A percentile compares a stretch with the other conserved stretches of the same genome.
phyloP scores from a whole-genome alignment of 1,139 yeast species.

The Blastobotrys aristatus region DNA sequence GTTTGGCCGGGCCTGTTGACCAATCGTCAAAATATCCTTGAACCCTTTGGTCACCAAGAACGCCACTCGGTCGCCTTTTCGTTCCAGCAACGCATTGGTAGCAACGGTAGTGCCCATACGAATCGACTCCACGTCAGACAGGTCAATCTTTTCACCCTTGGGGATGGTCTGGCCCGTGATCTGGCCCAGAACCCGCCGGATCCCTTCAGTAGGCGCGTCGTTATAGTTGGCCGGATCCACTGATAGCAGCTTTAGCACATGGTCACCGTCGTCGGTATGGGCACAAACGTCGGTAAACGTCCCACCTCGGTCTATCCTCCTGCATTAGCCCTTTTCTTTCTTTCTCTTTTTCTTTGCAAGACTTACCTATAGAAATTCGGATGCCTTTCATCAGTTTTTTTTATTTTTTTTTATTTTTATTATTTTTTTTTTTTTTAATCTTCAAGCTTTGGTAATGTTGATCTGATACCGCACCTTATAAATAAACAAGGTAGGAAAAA shows the following conservation, averaged over 20 bases:
- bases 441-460: not conserved
- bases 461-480: no score
- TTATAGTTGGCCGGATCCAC: conserved; percentile 81
- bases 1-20: conserved; percentile 68
- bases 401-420: not conserved
- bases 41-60: conserved; percentile 63
- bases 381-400: conserved; percentile 13
- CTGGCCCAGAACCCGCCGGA: conserved; percentile 65
- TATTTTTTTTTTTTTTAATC: not conserved
- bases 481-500: no score
- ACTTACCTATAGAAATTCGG: conserved; percentile 17
- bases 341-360: not conserved
- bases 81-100: conserved; percentile 65
- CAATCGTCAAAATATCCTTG: conserved; percentile 58
- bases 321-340: conserved; percentile 1
- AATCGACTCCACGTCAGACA: conserved; percentile 49
- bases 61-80: conserved; percentile 63
- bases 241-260: conserved; percentile 67
- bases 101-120: conserved; percentile 83
- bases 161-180: conserved; percentile 47
- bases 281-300: conserved; percentile 80
- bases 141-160: conserved; percentile 41
- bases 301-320: conserved; percentile 51
- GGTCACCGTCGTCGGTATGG: conserved; percentile 40
- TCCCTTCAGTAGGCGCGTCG: conserved; percentile 92